Base-by-base conservation (phyloP, 116 monocot species). In the Papilionanthe hybrid region DNA sequence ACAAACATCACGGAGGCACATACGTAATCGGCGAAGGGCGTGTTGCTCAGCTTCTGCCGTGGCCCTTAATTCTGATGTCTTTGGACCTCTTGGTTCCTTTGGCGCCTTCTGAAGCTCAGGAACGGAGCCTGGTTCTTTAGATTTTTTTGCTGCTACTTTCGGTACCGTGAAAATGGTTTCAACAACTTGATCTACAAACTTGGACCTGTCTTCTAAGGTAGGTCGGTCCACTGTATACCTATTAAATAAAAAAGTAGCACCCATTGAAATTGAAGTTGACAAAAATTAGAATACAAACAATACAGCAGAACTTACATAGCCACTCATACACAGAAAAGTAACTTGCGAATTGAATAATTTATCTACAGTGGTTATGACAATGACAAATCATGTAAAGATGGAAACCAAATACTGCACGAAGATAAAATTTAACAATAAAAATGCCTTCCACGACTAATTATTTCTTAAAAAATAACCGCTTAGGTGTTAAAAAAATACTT, bases 1-100 rank as follows among this genome's bases (percentile, higher is more conserved):
- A 77, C 98, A 99, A 80, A 99, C 84, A 91, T 99, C 98, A 18
- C 98, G 91, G 9, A 99, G 91, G 79, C 98, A 99, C 98, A 99
- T 99, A 65, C 98, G 87, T 72, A 99, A 55, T 42, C 98, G 86
- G 9, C 98, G 91, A 86, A 99, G 88, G 63, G 95, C 90, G 82
- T 99, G 93, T 56, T 95, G 93, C 79, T 99, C 95, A 72, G 93
- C 93, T 79, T 99, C 99, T 71, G 95, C 93, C 77, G 89, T 94
- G 78, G 93, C 88, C 81, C 81, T 91, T 68, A 99, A 80, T 73
- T 99, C 95, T 49, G 99, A 93, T 45, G 77, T 76, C 79, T 99
- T 95, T 65, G 90, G 91, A 32, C 90, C 89, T 72, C 83, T 88
- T 22, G 84, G 73, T 86, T 95, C 95, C 58, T 88, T 95, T 42